Conservation (phyloP, 495 filamentous ascomycete genomes). For the Penicillium cinerascens region DNA sequence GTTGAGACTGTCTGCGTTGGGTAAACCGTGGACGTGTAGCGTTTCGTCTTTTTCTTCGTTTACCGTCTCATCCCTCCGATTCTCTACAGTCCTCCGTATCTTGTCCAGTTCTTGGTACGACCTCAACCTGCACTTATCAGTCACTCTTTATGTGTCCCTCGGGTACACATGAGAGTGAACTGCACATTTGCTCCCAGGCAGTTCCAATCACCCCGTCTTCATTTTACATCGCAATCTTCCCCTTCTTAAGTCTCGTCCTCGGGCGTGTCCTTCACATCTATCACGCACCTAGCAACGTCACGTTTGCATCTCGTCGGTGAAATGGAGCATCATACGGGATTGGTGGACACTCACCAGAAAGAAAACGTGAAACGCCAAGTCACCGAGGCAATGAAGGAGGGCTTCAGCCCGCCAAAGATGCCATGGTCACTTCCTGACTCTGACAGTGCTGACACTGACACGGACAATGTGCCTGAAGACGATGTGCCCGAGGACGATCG, state of each 20-base stretch:
- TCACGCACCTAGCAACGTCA: background rate
- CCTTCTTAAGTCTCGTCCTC: background rate
- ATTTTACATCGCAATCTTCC: too few species aligned
- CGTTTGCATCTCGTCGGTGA: background rate
- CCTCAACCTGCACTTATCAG: background rate
- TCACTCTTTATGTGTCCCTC: background rate
- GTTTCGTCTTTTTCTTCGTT: background rate
- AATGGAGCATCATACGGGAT: background rate
- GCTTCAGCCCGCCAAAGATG: background rate
- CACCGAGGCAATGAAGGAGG: background rate
- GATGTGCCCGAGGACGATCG: background rate
- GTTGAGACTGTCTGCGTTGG: too few species aligned
- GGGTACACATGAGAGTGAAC: background rate
- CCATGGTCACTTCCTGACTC: background rate
- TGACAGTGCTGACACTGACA: background rate
- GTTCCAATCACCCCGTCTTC: background rate
- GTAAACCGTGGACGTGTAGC: background rate
- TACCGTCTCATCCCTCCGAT: too few species aligned
- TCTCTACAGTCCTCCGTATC: too few species aligned
- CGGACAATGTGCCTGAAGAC: background rate
- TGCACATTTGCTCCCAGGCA: background rate
- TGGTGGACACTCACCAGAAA: background rate
- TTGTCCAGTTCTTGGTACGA: background rate
- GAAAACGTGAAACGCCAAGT: background rate
- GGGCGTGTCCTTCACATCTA: background rate